Evolutionary conservation across 257 asterid species (phyloP), one percentile per base, ranked within the genome.

Genomic region (Solanum verrucosum): DNA sequence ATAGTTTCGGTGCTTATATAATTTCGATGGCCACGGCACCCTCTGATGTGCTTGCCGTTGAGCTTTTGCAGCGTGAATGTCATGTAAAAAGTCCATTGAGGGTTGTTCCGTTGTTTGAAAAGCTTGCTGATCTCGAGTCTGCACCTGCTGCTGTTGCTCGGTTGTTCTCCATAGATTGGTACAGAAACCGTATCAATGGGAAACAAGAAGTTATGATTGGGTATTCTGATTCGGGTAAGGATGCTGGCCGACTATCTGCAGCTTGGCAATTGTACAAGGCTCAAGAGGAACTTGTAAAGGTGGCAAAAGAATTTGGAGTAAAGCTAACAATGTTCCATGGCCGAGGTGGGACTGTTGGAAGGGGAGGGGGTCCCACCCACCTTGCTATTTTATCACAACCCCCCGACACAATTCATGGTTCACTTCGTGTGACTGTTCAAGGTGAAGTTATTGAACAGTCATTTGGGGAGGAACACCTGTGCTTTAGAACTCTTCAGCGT

Each of bases 341-440:
- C 4, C 92, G 99, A 59, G 98, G 98, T 31, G 98, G 98, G 89
- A 96, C 99, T 0, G 98, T 95, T 15, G 98, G 98, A 49, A 82
- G 99, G 88, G 99, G 99, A 87, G 99, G 99, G 0, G 99, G 99
- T 40, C 99, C 99, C 10, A 96, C 99, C 7, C 99, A 96, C 90
- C 96, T 96, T 86, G 99, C 99, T 63, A 95, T 96, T 83, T 88
- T 96, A 91, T 96, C 99, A 84, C 99, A 96, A 92, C 99, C 99
- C 52, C 99, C 98, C 0, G 99, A 96, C 33, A 96, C 99, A 9
- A 85, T 96, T 83, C 93, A 95, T 9, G 99, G 99, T 18, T 96
- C 98, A 1, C 96, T 96, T 18, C 98, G 99, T 87, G 98, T 96
- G 83, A 96, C 99, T 37, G 98, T 96, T 90, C 99, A 96, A 86